Evolutionary conservation across 768 basidiomycete genomes (phyloP).

Genomic region (Pleurotus djamor): DNA sequence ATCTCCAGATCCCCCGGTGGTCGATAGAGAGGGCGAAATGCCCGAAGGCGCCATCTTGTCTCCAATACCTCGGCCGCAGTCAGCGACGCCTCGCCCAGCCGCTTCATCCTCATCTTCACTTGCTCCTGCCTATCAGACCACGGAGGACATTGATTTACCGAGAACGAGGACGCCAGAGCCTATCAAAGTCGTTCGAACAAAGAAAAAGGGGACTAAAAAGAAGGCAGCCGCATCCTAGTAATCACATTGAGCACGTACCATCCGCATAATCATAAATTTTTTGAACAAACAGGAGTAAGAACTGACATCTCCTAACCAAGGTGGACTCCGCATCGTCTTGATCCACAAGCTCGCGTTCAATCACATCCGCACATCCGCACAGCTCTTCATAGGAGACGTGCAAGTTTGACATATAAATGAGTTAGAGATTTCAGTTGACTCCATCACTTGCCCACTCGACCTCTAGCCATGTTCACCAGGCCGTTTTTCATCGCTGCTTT

Average conservation of each 20-base stretch:
- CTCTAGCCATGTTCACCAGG: neutral
- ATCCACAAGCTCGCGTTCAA: too few relatives aligned
- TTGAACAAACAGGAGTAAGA: too few relatives aligned
- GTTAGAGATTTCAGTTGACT: too few relatives aligned
- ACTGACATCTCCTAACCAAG: too few relatives aligned
- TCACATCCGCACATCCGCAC: too few relatives aligned
- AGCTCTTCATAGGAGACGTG: too few relatives aligned
- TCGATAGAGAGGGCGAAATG: conserved; percentile 87
- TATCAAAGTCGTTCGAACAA: conserved; percentile 72
- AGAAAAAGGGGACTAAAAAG: conserved; percentile 63
- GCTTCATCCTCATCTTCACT: conserved; percentile 36
- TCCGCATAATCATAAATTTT: too few relatives aligned
- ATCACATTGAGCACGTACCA: too few relatives aligned
- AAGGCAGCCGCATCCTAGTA: conserved; percentile 34
- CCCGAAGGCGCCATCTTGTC: conserved; percentile 49
- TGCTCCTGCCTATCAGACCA: conserved; percentile 48
- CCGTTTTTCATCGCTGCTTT: neutral
- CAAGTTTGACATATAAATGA: too few relatives aligned
- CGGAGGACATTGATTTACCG: conserved; percentile 35
- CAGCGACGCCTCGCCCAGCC: conserved; percentile 16
- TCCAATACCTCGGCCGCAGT: conserved; percentile 3
- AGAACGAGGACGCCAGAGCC: conserved; percentile 59
- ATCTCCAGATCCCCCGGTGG: conserved; percentile 47
- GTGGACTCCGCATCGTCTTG: too few relatives aligned
- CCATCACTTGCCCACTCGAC: too few relatives aligned